Conservation (phyloP, 768 basidiomycete genomes). For the Naganishia vaughanmartiniae region DNA sequence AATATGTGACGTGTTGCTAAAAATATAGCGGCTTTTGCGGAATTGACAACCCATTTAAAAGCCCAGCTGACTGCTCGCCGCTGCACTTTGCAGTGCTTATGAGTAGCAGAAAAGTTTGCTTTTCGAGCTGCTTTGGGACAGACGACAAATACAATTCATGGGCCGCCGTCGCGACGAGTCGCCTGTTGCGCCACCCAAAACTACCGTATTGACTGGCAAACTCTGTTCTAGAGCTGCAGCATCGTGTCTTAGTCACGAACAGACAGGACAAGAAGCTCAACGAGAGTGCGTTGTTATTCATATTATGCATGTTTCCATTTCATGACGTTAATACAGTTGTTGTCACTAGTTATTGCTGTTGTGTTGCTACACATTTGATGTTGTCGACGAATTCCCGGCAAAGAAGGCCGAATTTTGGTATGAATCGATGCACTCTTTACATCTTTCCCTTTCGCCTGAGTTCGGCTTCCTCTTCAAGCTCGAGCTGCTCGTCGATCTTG, state of each 20-base stretch:
- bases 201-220: too few relatives aligned
- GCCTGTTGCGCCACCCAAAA: too few relatives aligned
- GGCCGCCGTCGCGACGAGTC: too few relatives aligned
- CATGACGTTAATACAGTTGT: conserved; percentile 10
- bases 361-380: neutral
- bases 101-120: too few relatives aligned
- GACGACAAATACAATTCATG: too few relatives aligned
- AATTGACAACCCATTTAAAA: neutral
- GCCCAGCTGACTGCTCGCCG: too few relatives aligned
- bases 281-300: neutral
- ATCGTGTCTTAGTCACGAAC: too few relatives aligned
- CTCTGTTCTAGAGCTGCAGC: too few relatives aligned
- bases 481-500: conserved; percentile 48
- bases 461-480: conserved; percentile 46
- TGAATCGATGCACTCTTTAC: neutral
- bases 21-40: neutral
- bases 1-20: neutral
- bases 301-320: conserved; percentile 7
- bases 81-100: too few relatives aligned
- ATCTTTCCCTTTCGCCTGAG: conserved; percentile 38
- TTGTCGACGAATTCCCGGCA: neutral
- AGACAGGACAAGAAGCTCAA: neutral
- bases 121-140: too few relatives aligned
- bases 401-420: neutral
- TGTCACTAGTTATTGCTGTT: neutral